Conservation (phyloP, 108 stramenopile species). For the Conticribra guillardii region DNA sequence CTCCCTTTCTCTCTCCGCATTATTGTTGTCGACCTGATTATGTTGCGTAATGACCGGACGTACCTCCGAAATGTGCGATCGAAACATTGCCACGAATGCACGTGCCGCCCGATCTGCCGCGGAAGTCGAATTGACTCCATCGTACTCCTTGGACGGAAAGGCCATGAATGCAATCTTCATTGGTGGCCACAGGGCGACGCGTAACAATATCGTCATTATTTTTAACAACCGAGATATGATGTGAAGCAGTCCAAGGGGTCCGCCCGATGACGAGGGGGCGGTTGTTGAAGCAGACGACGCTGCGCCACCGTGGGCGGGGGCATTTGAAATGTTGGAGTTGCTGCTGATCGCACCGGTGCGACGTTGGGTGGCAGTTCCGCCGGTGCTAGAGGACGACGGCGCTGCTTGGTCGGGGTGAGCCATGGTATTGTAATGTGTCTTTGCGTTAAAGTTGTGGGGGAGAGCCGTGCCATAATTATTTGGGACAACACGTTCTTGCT, state of each 20-base stretch:
- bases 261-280: neutral
- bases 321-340: neutral
- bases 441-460: neutral
- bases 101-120: constrained; percentile 68
- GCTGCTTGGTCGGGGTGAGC: constrained; percentile 11
- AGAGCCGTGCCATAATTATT: too few species aligned
- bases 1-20: constrained; percentile 54
- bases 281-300: neutral
- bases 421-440: neutral
- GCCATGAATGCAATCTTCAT: constrained; percentile 34
- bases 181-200: constrained; percentile 59
- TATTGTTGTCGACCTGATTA: constrained; percentile 36
- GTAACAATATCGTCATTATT: constrained; percentile 39
- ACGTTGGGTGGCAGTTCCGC: constrained; percentile 32
- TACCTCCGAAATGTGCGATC: constrained; percentile 34
- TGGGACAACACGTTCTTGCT: too few species aligned
- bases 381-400: constrained; percentile 7
- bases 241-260: constrained; percentile 4
- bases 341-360: constrained; percentile 13
- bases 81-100: constrained; percentile 57
- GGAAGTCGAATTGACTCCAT: constrained; percentile 59
- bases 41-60: constrained; percentile 18
- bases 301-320: neutral
- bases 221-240: constrained; percentile 28
- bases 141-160: constrained; percentile 61